Base-by-base conservation (phyloP, 1,139 yeast species). In the Diutina ranongensis region DNA sequence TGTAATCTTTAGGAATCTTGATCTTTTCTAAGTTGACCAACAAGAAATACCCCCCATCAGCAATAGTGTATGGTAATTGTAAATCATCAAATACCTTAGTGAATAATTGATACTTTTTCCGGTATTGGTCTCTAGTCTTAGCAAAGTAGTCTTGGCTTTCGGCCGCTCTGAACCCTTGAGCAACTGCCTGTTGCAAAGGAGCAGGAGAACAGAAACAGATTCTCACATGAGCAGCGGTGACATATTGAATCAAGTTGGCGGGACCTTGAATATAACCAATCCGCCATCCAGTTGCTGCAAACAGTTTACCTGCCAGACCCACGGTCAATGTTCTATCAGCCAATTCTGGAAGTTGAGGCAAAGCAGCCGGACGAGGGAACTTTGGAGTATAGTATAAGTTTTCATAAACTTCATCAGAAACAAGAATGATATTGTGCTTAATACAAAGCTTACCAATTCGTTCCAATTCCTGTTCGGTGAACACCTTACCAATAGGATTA, bases 211-310 rank as follows among this genome's bases (percentile, higher is more conserved):
- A 73, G 63, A 87, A 87, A 58, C 94, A 84, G 54, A 89, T 87
- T 63, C 98, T 77, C 1, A 96, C 87, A 62, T 92, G 96, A 1
- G 97, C 98, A 33, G 86, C 79, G 9, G 88, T 74, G 2, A 82
- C 95, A 59, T 84, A 86, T 53, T 82, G 79, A 56, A 92, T 72
- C 54, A 89, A 69, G 22, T 82, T 83, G n/a, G 85, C 74, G 46
- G 85, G 83, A 5, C 97, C 97, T 51, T 89, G 82, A 35, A 89
- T 74, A 92, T 94, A 92, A 46, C 98, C 98, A 47, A 92, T 77
- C 68, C 98, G 80, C 97, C 97, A 92, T 47, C 98, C 98, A 22
- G 98, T 92, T 38, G 96, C 96, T 22, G 96, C 95, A 67, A 92
- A 92, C 0, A 95, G 81, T 64, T 92, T 92, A 50, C 98, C 98